These are phyloP conservation scores for Globisporangium lucens DNA, from an alignment of 352 stramenopile species.

Conservation along the genomic window DNA sequence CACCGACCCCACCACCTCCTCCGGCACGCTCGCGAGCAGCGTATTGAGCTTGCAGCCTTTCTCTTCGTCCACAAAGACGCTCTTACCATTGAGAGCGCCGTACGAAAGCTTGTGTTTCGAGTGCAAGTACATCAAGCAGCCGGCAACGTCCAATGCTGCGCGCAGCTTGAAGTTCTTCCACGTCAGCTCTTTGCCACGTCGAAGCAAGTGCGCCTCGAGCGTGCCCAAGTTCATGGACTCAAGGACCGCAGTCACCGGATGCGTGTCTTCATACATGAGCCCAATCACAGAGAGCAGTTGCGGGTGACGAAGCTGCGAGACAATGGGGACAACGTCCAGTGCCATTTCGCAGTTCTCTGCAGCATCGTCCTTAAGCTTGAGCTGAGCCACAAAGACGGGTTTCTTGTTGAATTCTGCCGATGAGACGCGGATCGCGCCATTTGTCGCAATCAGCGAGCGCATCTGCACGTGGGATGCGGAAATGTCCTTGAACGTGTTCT, in stretches of 20 bases:
- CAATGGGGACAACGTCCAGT: constrained; percentile 47
- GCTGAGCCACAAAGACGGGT: constrained; percentile 54
- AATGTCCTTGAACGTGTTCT: constrained; percentile 63
- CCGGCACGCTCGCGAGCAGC: constrained; percentile 57
- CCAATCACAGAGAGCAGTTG: constrained; percentile 60
- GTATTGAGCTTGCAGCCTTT: constrained; percentile 83
- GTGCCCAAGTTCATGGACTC: constrained; percentile 73
- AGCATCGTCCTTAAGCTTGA: constrained; percentile 51
- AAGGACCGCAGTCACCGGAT: constrained; percentile 61
- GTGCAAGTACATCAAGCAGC: constrained; percentile 76
- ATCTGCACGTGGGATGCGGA: constrained; percentile 33
- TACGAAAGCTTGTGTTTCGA: constrained; percentile 68
- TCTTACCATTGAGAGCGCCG: constrained; percentile 62
- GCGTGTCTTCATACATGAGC: constrained; percentile 56
- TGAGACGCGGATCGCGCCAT: constrained; percentile 43
- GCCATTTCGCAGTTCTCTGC: constrained; percentile 53
- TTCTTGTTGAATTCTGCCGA: constrained; percentile 43
- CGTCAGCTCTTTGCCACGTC: constrained; percentile 35
- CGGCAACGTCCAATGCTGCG: constrained; percentile 57
- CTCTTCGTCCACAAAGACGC: constrained; percentile 63
- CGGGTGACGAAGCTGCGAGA: constrained; percentile 68
- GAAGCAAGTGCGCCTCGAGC: constrained; percentile 51
- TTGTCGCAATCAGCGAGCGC: constrained; percentile 37
- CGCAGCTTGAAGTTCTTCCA: constrained; percentile 82
- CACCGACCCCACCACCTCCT: constrained; percentile 17